These are phyloP conservation scores for Pseudogymnoascus sp. DNA, from an alignment of 2,329 filamentous ascomycete species.

Conservation along the genomic window DNA sequence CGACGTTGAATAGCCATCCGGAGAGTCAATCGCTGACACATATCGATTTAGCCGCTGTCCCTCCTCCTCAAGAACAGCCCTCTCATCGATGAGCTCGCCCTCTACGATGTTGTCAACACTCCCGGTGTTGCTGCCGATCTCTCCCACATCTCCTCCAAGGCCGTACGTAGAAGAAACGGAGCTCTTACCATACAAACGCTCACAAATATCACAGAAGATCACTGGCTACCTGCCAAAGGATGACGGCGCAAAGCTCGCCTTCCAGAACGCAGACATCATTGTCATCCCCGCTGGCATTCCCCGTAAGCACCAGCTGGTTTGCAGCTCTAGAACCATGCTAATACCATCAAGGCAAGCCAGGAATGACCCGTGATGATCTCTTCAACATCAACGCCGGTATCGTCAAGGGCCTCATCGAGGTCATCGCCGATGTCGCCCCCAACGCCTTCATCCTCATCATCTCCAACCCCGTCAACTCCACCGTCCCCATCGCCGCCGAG, in stretches of 20 bases:
- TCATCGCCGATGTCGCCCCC: constrained; percentile 76
- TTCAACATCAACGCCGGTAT: constrained; percentile 99
- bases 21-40: constrained; percentile 6
- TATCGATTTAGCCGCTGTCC: constrained; percentile 66
- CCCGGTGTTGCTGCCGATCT: constrained; percentile 93
- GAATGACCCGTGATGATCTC: constrained; percentile 98
- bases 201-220: constrained; percentile 55
- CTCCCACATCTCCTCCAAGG: constrained; percentile 89
- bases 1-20: constrained; percentile 14
- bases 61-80: constrained; percentile 89
- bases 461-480: constrained; percentile 99
- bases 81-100: constrained; percentile 81
- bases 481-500: constrained; percentile 94
- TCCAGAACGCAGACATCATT: constrained; percentile 90
- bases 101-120: constrained; percentile 99
- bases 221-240: constrained; percentile 81
- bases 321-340: constrained; percentile 12
- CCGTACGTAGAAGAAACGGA: constrained; percentile 32
- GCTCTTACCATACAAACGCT: constrained; percentile 15
- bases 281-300: constrained; percentile 98
- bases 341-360: constrained; percentile 73
- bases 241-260: constrained; percentile 74
- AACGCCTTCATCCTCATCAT: constrained; percentile 96
- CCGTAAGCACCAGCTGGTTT: constrained; percentile 49
- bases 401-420: constrained; percentile 86